A percentile compares a stretch with the other conserved stretches of the same genome.
phyloP scores from a whole-genome alignment of 2,329 filamentous ascomycete species.

The Penicillium olsonii region DNA sequence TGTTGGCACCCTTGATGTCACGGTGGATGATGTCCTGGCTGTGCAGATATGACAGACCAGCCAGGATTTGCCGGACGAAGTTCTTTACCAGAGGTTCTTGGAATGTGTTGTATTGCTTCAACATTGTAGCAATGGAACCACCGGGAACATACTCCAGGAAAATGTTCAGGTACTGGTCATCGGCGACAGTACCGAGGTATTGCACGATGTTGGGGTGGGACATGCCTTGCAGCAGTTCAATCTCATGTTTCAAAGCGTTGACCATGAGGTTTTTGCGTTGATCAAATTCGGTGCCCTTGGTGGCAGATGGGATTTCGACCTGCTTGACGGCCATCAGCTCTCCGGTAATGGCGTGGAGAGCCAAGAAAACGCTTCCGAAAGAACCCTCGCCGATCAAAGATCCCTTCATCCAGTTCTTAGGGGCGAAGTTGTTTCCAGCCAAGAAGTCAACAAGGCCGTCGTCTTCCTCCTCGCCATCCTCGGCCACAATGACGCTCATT shows the following conservation, averaged over 20 bases:
- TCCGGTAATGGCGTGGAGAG: conserved; percentile 91
- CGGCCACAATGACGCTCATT: conserved; percentile 80
- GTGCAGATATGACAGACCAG: conserved; percentile 90
- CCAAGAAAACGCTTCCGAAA: conserved; percentile 93
- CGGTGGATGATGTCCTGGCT: conserved; percentile 95
- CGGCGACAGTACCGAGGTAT: conserved; percentile 92
- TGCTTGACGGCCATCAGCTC: conserved; percentile 98
- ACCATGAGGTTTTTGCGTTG: conserved; percentile 97
- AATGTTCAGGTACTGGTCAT: conserved; percentile 93
- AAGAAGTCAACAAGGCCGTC: conserved; percentile 66
- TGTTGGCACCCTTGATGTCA: conserved; percentile 98
- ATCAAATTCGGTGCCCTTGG: conserved; percentile 76
- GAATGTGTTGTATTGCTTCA: conserved; percentile 95
- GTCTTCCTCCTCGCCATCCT: conserved; percentile 89
- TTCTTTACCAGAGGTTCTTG: conserved; percentile 91
- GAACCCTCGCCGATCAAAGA: conserved; percentile 95
- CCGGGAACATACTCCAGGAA: conserved; percentile 99
- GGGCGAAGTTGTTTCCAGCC: conserved; percentile 89
- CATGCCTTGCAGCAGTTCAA: conserved; percentile 87
- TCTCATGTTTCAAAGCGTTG: conserved; percentile 93
- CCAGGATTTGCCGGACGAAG: conserved; percentile 94
- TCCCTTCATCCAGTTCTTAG: conserved; percentile 99
- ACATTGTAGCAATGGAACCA: conserved; percentile 96
- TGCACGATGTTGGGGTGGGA: conserved; percentile 98
- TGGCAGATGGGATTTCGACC: conserved; percentile 83